Evolutionary conservation across 805 yeast species (phyloP), one percentile per base, ranked within the genome.

Genomic region (Scheffersomyces lignosus): DNA sequence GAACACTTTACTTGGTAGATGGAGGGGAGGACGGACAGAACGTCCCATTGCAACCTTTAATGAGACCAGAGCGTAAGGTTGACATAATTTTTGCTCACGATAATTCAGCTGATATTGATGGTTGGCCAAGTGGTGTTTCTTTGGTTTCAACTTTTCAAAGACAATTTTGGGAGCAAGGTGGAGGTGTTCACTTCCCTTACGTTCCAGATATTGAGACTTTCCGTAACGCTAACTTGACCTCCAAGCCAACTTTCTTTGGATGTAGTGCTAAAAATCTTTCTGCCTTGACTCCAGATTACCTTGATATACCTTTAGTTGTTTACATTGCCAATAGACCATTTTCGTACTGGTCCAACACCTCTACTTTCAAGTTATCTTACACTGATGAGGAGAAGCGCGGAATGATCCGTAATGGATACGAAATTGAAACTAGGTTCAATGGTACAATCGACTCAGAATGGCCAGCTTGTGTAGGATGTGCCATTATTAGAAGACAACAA

Each of bases 191-290:
- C 2, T 85, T 85, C 73, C 95, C 96, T 6, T 76, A 83, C 46
- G 89, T 87, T 37, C 95, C 96, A 13, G 90, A 78, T 55, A 62
- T 56, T 18, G 60, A 71, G 31, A 73, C 88, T 0, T 83, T 87
- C 57, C 52, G 76, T 15, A 71, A 74, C 44, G 47, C 63, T 44
- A 83, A 83, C 38, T 68, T 87, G 47, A 81, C 86, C 12, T 65
- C 81, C 10, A 73, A 63, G 41, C 95, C 95, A 34, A 72, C 83
- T 1, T 87, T 87, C 64, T 87, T 87, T 55, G 96, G 96, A 23
- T 87, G 96, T 62, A 74, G 83, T 53, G 72, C 85, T 4, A 48
- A 60, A 14, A 83, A 84, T 52, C 62, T 81, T 51, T 77, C 89
- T 4, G 61, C 57, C 9, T 64, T 82, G 37, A 15, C 36, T 4